These are phyloP conservation scores for Lachnellula occidentalis DNA, from an alignment of 2,329 filamentous ascomycete species.

Conservation along the genomic window DNA sequence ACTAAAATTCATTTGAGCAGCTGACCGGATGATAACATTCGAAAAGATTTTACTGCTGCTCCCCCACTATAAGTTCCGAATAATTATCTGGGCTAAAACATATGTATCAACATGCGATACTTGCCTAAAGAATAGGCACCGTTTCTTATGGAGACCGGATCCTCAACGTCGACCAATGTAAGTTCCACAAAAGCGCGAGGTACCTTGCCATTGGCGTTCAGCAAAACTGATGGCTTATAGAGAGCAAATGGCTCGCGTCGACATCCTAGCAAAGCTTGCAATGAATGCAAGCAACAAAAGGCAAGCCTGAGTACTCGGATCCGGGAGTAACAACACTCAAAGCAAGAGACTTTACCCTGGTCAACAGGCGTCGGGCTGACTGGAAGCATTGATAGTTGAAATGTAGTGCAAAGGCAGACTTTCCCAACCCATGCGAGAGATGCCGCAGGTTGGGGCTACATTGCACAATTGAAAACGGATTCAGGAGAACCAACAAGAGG, in stretches of 20 bases:
- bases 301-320: not conserved
- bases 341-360: not conserved
- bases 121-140: not conserved
- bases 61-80: not conserved
- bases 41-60: too few species aligned
- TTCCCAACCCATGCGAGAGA: slow-evolving; percentile 7
- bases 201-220: not conserved
- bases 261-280: slow-evolving; percentile 13
- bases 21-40: too few species aligned
- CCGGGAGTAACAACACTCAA: not conserved
- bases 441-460: slow-evolving; percentile 5
- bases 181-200: not conserved
- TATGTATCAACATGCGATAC: not conserved
- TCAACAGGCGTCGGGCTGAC: not conserved
- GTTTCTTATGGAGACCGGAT: not conserved
- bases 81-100: not conserved
- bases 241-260: slow-evolving; percentile 1
- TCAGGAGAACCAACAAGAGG: slow-evolving; percentile 10
- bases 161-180: not conserved
- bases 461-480: slow-evolving; percentile 11
- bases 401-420: slow-evolving; percentile 11
- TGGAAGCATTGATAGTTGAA: slow-evolving; percentile 2
- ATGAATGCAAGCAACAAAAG: slow-evolving; percentile 15
- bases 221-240: not conserved
- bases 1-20: too few species aligned